These are phyloP conservation scores for Eucalyptus urophylla DNA, from an alignment of 345 rosid species.

Conservation along the genomic window DNA sequence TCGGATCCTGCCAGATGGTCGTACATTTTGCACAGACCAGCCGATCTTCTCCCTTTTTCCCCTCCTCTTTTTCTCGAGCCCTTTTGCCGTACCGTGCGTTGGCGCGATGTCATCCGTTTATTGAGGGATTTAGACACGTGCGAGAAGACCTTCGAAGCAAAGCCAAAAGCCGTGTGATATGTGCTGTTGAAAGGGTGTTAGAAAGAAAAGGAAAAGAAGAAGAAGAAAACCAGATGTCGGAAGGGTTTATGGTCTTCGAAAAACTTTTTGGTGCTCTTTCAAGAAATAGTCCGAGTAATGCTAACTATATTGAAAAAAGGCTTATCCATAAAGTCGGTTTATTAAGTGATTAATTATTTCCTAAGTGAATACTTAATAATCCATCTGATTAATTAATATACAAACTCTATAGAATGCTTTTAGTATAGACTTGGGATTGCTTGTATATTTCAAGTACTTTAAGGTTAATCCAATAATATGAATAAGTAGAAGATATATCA, in stretches of 20 bases:
- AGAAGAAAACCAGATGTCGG: neutral
- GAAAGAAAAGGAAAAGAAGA: neutral
- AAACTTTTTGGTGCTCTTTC: neutral
- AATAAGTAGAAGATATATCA: neutral
- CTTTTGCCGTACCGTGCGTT: neutral
- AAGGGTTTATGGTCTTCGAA: neutral
- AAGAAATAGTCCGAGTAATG: neutral
- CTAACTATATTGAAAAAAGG: no score
- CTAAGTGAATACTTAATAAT: neutral
- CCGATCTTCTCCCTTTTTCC: neutral
- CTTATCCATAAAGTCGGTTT: neutral
- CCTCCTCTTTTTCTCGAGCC: neutral
- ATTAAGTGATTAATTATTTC: fast-evolving
- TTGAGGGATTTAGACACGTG: neutral
- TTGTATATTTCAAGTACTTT: neutral
- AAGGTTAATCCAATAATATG: fast-evolving
- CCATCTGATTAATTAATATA: no score
- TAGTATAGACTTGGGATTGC: neutral
- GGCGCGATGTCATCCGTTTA: neutral
- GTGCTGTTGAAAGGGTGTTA: neutral
- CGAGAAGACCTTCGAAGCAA: neutral
- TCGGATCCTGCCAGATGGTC: neutral
- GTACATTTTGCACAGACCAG: neutral
- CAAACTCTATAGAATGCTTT: neutral
- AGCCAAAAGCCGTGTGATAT: neutral